Evolutionary conservation across 2,329 filamentous ascomycete species (phyloP).

Genomic region (Xylaria sp.): DNA sequence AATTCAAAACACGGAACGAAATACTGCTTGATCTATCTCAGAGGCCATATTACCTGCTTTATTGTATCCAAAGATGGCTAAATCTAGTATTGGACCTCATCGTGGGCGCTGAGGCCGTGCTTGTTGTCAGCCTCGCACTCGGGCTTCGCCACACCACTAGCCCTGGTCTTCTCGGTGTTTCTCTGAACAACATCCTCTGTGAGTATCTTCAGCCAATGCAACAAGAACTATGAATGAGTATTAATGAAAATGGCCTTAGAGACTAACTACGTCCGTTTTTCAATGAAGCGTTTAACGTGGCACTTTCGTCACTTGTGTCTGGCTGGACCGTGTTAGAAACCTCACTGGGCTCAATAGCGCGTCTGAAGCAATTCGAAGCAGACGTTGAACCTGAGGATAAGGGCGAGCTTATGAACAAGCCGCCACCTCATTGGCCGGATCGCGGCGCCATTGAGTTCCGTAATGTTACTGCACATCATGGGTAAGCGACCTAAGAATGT

Average conservation of each 20-base stretch:
- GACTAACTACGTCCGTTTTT: background rate
- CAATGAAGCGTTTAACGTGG: too few relatives aligned
- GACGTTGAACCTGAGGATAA: background rate
- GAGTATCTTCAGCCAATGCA: too few relatives aligned
- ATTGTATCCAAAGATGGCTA: slow-evolving; percentile 10
- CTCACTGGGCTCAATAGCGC: background rate
- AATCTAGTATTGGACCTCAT: slow-evolving; percentile 8
- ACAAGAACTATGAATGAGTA: too few relatives aligned
- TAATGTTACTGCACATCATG: background rate
- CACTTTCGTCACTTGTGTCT: too few relatives aligned
- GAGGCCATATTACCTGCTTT: background rate
- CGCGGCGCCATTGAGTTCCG: background rate
- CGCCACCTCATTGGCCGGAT: background rate
- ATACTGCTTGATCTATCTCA: background rate
- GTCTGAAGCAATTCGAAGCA: background rate
- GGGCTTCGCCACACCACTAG: background rate
- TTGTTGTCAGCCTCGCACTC: slow-evolving; percentile 2
- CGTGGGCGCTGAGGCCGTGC: background rate
- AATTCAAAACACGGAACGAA: background rate
- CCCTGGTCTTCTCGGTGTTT: background rate
- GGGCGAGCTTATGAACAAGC: background rate
- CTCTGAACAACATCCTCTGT: background rate
- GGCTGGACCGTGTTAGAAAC: background rate
- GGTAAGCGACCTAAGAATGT: background rate
- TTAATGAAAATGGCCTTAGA: background rate